Evolutionary conservation across 2,329 filamentous ascomycete species (phyloP), one percentile per base, ranked within the genome.

Genomic region (Colletotrichum acutatum): DNA sequence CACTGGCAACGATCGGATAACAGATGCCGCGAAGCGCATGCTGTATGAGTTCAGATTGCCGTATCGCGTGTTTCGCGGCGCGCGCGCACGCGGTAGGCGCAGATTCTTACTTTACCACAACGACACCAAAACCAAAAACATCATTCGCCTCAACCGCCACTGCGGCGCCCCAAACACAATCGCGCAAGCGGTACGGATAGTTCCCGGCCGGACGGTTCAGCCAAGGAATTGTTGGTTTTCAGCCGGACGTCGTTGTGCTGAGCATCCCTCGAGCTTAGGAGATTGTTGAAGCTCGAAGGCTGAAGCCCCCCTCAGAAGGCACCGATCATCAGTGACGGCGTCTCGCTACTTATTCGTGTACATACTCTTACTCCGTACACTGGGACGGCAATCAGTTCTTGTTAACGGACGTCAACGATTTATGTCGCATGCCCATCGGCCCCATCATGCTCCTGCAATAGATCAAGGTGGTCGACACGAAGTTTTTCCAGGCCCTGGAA

Each of bases 201-300:
- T 46, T 68, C 54, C 58, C 49, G 24, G 16, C 22, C 46, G 9
- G 58, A 49, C 49, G 66, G 66, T 54, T 63, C 58, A 34, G 19
- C 46, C 52, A 56, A 63, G 30, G 19, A 54, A 37, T 9, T 42
- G 26, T 6, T 11, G 19, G 42, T 32, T 53, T 19, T 32, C 42
- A n/a, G 54, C 54, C 24, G 26, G 28, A 28, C 54, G 19, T 26
- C 54, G n/a, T 53, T 46, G 19, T 19, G 16, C 6, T 46, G 42
- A 46, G 16, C 42, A 46, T 46, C 42, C 7, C 42, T 46, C 42
- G 42, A 46, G 42, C 7, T 4, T 42, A 16, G 32, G 32, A 32
- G 32, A 11, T 32, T 11, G 34, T 42, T 16, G 34, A 42, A 42
- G 34, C 34, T 42, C 34, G 12, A 42, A 46, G 3, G 42, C 42